These are phyloP conservation scores for Yarrowia yakushimensis DNA, from an alignment of 805 yeast species.

Conservation along the genomic window DNA sequence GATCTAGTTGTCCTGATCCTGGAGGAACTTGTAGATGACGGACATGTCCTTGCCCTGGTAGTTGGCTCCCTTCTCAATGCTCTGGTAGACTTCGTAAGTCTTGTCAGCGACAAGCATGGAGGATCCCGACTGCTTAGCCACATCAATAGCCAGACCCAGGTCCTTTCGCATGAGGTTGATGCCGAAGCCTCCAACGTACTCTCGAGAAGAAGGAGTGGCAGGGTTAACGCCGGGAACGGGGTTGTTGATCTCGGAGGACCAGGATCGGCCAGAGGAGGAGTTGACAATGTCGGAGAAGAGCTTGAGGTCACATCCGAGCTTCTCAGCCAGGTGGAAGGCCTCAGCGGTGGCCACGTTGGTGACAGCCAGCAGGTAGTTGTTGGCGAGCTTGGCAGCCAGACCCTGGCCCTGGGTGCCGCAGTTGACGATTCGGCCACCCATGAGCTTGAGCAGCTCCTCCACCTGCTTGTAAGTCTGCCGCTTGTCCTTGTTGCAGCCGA, in stretches of 20 bases:
- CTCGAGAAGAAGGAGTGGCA: constrained; percentile 47
- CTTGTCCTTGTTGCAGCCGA: constrained; percentile 41
- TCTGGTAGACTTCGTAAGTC: constrained; percentile 33
- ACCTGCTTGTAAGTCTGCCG: constrained; percentile 16
- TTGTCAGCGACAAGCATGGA: constrained; percentile 32
- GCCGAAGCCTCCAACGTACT: constrained; percentile 48
- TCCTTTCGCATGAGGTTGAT: constrained; percentile 41
- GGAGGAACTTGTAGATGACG: constrained; percentile 33
- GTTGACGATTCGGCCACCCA: constrained; percentile 50
- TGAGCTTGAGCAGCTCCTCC: constrained; percentile 38
- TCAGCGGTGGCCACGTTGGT: constrained; percentile 55
- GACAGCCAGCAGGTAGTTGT: constrained; percentile 52
- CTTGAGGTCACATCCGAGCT: constrained; percentile 47
- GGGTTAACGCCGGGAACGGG: constrained; percentile 51
- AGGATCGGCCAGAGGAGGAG: constrained; percentile 51
- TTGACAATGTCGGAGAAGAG: constrained; percentile 49
- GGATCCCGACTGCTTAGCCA: constrained; percentile 31
- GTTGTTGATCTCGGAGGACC: constrained; percentile 55
- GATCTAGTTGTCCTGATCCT: constrained; percentile 24
- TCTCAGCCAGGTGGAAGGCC: constrained; percentile 51
- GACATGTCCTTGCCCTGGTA: constrained; percentile 34
- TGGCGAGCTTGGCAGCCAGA: constrained; percentile 52
- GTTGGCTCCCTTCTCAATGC: constrained; percentile 26
- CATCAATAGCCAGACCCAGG: constrained; percentile 39
- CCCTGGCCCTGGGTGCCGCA: constrained; percentile 54